phyloP scores from a whole-genome alignment of 2,329 filamentous ascomycete species.

The Ilyonectria destructans region DNA sequence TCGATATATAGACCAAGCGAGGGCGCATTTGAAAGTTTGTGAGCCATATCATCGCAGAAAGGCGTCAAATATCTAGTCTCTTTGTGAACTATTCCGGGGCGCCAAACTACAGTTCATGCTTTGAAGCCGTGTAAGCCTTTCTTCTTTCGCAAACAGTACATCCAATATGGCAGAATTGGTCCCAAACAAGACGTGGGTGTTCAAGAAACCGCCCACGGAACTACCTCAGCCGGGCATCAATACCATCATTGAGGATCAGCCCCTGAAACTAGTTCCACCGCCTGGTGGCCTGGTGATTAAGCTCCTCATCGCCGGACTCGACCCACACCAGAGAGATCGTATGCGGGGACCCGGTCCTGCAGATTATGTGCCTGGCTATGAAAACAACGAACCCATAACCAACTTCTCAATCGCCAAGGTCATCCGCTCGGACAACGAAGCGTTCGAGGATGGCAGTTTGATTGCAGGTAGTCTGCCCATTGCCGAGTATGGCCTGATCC shows the following conservation, averaged over 20 bases:
- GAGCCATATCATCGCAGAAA: too few relatives aligned
- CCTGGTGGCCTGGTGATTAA: constrained; percentile 5
- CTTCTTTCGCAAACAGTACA: neutral
- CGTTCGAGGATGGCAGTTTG: constrained; percentile 6
- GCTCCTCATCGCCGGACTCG: constrained; percentile 1
- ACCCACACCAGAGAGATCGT: constrained; percentile 6
- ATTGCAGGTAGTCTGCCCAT: constrained; percentile 11
- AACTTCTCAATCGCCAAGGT: constrained; percentile 16
- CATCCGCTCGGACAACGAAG: constrained; percentile 7
- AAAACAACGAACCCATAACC: constrained; percentile 7
- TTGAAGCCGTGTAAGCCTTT: too few relatives aligned
- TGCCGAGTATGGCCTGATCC: constrained; percentile 3
- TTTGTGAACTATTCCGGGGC: too few relatives aligned
- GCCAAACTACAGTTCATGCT: too few relatives aligned
- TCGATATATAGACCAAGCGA: too few relatives aligned
- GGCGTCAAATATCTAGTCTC: too few relatives aligned
- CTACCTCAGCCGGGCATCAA: constrained; percentile 2
- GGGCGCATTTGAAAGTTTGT: too few relatives aligned
- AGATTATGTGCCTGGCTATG: constrained; percentile 10
- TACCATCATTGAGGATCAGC: neutral
- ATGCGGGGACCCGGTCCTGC: constrained; percentile 3
- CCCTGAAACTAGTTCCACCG: neutral
- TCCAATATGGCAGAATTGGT: neutral
- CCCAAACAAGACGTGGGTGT: constrained; percentile 1
- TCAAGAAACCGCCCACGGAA: constrained; percentile 6